These are phyloP conservation scores for Boletellus deceptivus DNA, from an alignment of 1,284 basidiomycete genomes.

Conservation along the genomic window DNA sequence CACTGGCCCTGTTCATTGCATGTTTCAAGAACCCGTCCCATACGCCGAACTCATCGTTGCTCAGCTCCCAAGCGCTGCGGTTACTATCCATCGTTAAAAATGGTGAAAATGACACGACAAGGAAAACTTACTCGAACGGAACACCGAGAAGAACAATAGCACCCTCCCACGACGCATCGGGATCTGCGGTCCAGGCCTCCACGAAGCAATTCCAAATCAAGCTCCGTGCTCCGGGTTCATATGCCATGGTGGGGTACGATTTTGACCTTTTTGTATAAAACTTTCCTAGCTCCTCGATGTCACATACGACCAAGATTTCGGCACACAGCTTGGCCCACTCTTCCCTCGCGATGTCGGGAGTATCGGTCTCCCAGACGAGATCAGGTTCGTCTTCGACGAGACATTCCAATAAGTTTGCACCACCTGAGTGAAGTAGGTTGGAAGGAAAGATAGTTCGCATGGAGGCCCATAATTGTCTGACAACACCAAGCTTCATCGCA, in stretches of 20 bases:
- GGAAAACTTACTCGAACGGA: slow-evolving; percentile 56
- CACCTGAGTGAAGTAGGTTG: slow-evolving; percentile 41
- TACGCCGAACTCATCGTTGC: slow-evolving; percentile 47
- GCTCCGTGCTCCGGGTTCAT: slow-evolving; percentile 32
- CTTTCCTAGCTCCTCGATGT: slow-evolving; percentile 42
- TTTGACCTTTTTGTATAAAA: slow-evolving; percentile 48
- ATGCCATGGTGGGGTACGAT: slow-evolving; percentile 20
- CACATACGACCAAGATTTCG: slow-evolving; percentile 47
- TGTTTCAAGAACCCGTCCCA: slow-evolving; percentile 60
- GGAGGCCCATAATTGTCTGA: slow-evolving; percentile 54
- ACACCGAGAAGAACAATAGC: slow-evolving; percentile 53
- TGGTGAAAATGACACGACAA: slow-evolving; percentile 6
- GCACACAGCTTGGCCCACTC: slow-evolving; percentile 63
- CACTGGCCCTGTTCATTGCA: slow-evolving; percentile 53
- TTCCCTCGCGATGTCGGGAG: slow-evolving; percentile 38
- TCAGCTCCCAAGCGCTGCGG: slow-evolving; percentile 51
- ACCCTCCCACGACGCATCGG: slow-evolving; percentile 47
- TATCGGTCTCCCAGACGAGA: slow-evolving; percentile 45
- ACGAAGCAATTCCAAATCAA: slow-evolving; percentile 56
- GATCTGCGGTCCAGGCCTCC: slow-evolving; percentile 49
- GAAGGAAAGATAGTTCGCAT: slow-evolving; percentile 44
- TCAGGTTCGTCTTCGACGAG: slow-evolving; percentile 49
- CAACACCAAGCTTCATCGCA: slow-evolving; percentile 49
- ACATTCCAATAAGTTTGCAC: slow-evolving; percentile 44
- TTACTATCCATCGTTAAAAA: slow-evolving; percentile 36